These are phyloP conservation scores for Cercospora sp. DNA, from an alignment of 2,329 filamentous ascomycete species.

Conservation along the genomic window DNA sequence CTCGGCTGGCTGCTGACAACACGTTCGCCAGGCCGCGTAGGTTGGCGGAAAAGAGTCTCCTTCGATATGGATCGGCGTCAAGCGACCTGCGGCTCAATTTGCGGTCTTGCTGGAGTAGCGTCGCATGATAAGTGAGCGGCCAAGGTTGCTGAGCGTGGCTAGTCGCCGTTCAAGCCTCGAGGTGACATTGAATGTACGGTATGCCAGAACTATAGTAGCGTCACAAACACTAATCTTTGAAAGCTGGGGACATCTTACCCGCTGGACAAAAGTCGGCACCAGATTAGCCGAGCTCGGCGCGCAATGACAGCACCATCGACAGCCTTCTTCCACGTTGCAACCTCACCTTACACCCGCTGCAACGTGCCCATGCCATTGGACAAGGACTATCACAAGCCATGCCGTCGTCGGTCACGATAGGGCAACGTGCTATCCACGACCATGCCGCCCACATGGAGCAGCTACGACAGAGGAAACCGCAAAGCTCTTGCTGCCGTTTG, in stretches of 20 bases:
- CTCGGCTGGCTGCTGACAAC: conserved; percentile 3
- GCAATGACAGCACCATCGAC: not conserved
- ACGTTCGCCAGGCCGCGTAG: not conserved
- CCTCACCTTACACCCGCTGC: conserved; percentile 10
- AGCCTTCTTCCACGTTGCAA: conserved; percentile 13
- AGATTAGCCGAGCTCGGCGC: not conserved
- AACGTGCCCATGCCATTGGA: conserved; percentile 24
- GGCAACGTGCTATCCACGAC: conserved; percentile 15
- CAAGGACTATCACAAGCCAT: not conserved
- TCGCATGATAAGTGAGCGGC: conserved; percentile 4
- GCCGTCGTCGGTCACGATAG: conserved; percentile 9
- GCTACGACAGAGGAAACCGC: conserved; percentile 18
- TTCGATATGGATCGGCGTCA: not conserved
- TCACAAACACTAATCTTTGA: not conserved
- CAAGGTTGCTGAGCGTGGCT: conserved; percentile 11
- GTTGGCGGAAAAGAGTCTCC: not conserved
- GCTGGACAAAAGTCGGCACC: conserved; percentile 3
- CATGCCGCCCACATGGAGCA: conserved; percentile 9
- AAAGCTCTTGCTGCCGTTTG: not conserved
- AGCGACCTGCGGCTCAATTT: not conserved
- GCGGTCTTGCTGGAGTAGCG: conserved; percentile 4
- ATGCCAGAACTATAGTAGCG: not conserved
- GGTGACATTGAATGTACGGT: conserved; percentile 9
- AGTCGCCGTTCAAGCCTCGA: conserved; percentile 1
- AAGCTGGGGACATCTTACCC: not conserved